Evolutionary conservation across 768 basidiomycete species (phyloP).

Genomic region (Hysterangium stoloniferum): DNA sequence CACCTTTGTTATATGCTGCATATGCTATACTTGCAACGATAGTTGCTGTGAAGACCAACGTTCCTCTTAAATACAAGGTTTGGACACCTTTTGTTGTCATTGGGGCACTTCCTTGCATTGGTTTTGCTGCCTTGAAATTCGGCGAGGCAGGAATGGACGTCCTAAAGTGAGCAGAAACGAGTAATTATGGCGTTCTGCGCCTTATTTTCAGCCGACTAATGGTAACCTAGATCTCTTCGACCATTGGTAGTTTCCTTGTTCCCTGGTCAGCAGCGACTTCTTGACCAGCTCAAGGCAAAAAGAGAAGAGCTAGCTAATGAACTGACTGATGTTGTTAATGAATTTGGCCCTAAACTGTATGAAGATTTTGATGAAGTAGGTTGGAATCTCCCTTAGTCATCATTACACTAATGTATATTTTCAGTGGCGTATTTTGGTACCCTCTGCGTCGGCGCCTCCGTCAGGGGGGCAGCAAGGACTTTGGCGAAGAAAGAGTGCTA

Average conservation of each 20-base stretch:
- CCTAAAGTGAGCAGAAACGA: slow-evolving; percentile 61
- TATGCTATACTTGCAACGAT: slow-evolving; percentile 77
- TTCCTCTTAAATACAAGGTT: slow-evolving; percentile 54
- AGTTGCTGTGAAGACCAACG: slow-evolving; percentile 59
- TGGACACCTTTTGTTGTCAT: slow-evolving; percentile 75
- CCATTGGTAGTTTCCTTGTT: slow-evolving; percentile 82
- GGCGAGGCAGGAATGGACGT: slow-evolving; percentile 98
- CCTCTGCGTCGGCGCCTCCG: slow-evolving; percentile 79
- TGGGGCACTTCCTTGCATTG: slow-evolving; percentile 74
- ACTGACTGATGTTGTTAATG: slow-evolving; percentile 74
- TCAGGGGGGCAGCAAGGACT: slow-evolving; percentile 67
- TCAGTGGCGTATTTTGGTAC: slow-evolving; percentile 73
- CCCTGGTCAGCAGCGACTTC: slow-evolving; percentile 79
- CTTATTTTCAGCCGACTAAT: neutral
- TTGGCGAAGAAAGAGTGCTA: slow-evolving; percentile 73
- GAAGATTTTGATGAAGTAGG: slow-evolving; percentile 79
- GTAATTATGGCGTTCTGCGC: neutral
- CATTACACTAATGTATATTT: slow-evolving; percentile 2
- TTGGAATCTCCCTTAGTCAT: slow-evolving; percentile 10
- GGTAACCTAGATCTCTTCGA: slow-evolving; percentile 64
- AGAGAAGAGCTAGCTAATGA: slow-evolving; percentile 74
- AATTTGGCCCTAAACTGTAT: slow-evolving; percentile 82
- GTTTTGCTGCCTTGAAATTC: slow-evolving; percentile 90
- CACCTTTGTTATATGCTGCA: slow-evolving; percentile 76
- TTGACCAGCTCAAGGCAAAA: slow-evolving; percentile 68